Base-by-base conservation (phyloP, 768 basidiomycete species). In the Lactarius indigo region DNA sequence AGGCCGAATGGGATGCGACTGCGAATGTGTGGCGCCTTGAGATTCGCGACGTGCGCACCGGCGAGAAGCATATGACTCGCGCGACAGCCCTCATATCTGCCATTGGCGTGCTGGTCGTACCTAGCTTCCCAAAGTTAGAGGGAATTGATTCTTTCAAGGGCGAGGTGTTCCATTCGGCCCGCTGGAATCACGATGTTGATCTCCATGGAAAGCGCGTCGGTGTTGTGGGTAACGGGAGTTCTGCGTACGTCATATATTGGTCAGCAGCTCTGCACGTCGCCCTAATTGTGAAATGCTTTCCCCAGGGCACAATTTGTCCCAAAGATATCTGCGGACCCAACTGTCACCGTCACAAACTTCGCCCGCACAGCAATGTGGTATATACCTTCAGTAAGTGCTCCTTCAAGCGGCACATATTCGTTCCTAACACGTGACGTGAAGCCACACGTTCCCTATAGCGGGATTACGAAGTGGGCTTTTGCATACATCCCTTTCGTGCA, bases 181-280 rank as follows among this genome's bases (percentile, higher is more conserved):
- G 75, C 64, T 83, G 87, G 88, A 75, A 79, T 55, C 82, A 85
- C 59, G 82, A 83, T 70, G 78, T 87, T 10, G 74, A 80, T 47
- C 72, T 88, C 66, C 75, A 77, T 66, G 82, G 81, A 1, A 86
- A 85, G 74, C 76, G 78, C 33, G 80, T 89, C 6, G 86, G 82
- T 0, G 83, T 88, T 4, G 81, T 87, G 73, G 87, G 87, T 33
- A 87, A 87, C 71, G 87, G 85, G 2, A 85, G 82, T 67, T 85
- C 84, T 47, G 85, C 81, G 80, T 85, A 59, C 41, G 65, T 64
- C 28, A 8, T 31, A 10, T 44, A 8, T 50, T 28, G 5, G 50
- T 52, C 23, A 23, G 5, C 5, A 52, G 23, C 26, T 52, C 13
- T 52, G 13, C 23, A 26, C 23, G 1, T 37, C 10, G 28, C 20